Conservation (phyloP, 352 stramenopile species). For the Phytophthora megakarya region DNA sequence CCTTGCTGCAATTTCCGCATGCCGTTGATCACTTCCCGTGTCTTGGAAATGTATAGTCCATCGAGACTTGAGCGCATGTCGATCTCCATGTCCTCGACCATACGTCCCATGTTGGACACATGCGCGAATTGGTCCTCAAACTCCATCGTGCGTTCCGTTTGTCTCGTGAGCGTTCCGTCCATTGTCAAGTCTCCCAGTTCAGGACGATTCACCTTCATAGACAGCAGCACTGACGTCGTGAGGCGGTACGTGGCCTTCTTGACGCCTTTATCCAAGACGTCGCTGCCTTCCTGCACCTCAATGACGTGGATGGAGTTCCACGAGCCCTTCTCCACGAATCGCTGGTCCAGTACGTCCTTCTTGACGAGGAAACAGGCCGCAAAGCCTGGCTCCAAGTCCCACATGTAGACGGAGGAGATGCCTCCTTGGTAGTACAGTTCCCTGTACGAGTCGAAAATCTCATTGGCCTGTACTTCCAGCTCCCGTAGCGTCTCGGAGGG, state of each 20-base stretch:
- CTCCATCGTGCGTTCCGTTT: slow-evolving; percentile 75
- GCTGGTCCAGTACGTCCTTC: slow-evolving; percentile 88
- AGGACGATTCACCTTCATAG: slow-evolving; percentile 88
- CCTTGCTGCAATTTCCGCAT: slow-evolving; percentile 89
- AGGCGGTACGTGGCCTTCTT: slow-evolving; percentile 91
- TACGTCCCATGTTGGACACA: slow-evolving; percentile 94
- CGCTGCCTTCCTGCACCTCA: slow-evolving; percentile 77
- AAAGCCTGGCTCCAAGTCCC: slow-evolving; percentile 94
- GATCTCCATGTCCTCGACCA: slow-evolving; percentile 97
- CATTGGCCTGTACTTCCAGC: slow-evolving; percentile 94
- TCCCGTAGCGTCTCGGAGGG: slow-evolving; percentile 88
- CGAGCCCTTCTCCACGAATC: slow-evolving; percentile 81
- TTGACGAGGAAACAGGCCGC: slow-evolving; percentile 94
- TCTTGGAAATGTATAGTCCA: slow-evolving; percentile 95
- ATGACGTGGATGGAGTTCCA: slow-evolving; percentile 97
- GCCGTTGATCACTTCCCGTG: slow-evolving; percentile 92
- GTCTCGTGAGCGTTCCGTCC: slow-evolving; percentile 89
- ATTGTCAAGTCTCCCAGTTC: slow-evolving; percentile 87
- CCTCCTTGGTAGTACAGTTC: slow-evolving; percentile 96
- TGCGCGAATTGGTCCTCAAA: slow-evolving; percentile 86
- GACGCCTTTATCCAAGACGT: slow-evolving; percentile 31
- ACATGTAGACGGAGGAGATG: slow-evolving; percentile 95
- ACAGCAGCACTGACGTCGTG: slow-evolving; percentile 92
- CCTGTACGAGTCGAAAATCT: slow-evolving; percentile 97
- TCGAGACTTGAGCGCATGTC: slow-evolving; percentile 93